phyloP scores from a whole-genome alignment of 345 rosid genomes.

The Citrus australasica region DNA sequence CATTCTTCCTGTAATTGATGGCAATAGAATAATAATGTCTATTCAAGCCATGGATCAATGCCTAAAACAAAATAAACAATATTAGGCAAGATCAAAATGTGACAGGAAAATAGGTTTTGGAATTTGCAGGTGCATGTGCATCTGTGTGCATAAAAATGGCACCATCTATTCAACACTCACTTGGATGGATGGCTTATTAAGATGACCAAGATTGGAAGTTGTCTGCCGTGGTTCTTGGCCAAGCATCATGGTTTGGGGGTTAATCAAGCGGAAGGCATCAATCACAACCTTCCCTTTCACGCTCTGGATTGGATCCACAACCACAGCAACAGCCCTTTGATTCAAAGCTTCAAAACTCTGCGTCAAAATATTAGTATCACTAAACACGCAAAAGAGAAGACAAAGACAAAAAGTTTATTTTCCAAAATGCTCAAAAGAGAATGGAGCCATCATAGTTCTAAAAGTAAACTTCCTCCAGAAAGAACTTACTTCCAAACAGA shows the following conservation, averaged over 20 bases:
- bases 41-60: constrained; percentile 96
- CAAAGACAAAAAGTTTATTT: neutral
- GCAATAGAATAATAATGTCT: constrained; percentile 98
- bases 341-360: constrained; percentile 99
- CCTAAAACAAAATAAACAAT: constrained; percentile 43
- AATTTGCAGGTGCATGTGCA: neutral
- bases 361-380: constrained; percentile 7
- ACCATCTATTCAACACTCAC: constrained; percentile 34
- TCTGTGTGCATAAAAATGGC: neutral
- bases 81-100: constrained; percentile 7
- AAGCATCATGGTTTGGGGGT: constrained; percentile 99
- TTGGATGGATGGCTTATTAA: constrained; percentile 97
- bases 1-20: constrained; percentile 94
- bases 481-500: neutral
- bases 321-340: constrained; percentile 98
- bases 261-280: constrained; percentile 95
- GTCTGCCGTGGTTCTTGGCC: constrained; percentile 99
- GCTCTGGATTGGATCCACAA: constrained; percentile 98
- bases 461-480: neutral
- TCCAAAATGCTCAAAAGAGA: neutral
- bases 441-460: neutral
- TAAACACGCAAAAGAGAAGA: neutral
- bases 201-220: constrained; percentile 96
- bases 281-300: constrained; percentile 98
- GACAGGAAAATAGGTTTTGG: neutral